These are phyloP conservation scores for Fusarium praegraminearum DNA, from an alignment of 2,329 filamentous ascomycete species.

Conservation along the genomic window DNA sequence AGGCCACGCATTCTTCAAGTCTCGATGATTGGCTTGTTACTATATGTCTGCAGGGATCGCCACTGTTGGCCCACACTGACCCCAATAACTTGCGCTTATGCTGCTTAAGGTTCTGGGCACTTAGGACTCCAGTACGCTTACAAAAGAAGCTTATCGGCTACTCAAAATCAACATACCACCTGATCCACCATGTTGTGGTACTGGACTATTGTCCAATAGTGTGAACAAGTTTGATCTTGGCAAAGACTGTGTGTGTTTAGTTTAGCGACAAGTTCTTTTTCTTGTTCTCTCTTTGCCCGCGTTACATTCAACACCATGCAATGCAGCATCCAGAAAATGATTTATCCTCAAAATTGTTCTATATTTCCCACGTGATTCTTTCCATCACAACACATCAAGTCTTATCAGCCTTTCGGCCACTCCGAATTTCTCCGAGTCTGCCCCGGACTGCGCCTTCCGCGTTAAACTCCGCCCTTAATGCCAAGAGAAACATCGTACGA, in stretches of 20 bases:
- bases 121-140: conserved; percentile 14
- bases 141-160: conserved; percentile 44
- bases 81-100: conserved; percentile 38
- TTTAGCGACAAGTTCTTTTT: conserved; percentile 1
- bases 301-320: neutral
- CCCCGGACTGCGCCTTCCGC: conserved; percentile 9
- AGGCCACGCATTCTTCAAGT: conserved; percentile 17
- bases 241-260: conserved; percentile 7
- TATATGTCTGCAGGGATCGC: conserved; percentile 1
- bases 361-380: neutral
- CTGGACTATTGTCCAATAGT: conserved; percentile 31
- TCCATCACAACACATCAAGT: neutral
- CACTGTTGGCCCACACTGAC: conserved; percentile 15
- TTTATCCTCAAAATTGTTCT: neutral
- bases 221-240: conserved; percentile 12
- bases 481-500: conserved; percentile 29
- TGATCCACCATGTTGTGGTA: conserved; percentile 7
- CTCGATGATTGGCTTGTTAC: conserved; percentile 18
- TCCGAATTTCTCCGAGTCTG: conserved; percentile 5
- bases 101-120: conserved; percentile 42
- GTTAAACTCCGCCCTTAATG: conserved; percentile 15
- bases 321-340: neutral
- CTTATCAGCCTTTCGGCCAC: neutral
- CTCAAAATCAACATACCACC: conserved; percentile 15
- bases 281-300: neutral